Evolutionary conservation across 345 rosid genomes (phyloP), one percentile per base, ranked within the genome.

Genomic region (Citropsis articulata): DNA sequence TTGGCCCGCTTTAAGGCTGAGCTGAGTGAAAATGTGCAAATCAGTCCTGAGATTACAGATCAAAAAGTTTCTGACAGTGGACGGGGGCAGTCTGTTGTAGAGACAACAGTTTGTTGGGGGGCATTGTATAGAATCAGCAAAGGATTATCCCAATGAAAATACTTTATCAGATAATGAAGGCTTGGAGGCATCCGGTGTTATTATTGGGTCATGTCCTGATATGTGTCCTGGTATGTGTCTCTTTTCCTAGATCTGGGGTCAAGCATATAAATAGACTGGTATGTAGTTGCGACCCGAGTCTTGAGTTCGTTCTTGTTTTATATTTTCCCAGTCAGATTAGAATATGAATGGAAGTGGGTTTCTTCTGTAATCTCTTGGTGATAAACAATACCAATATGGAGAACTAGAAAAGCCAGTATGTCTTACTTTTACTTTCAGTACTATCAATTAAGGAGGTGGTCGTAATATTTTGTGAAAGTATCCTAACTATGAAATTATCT

Each of bases 161-260:
- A 72, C 60, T 75, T 33, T 81, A 71, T 66, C 86, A 81, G 91
- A 91, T 79, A 70, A 75, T 81, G 97, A 88, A 70, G 85, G 85
- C 84, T 69, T 72, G 61, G 93, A 84, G 81, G 77, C 88, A 69
- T 81, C 93, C 66, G 82, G 79, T 80, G 74, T 87, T 81, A 93
- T 93, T 75, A 79, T 86, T 69, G 98, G 98, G 31, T 78, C 87
- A 81, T 93, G 98, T 85, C 97, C 89, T 73, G 97, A 93, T 83
- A 93, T 93, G 98, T 93, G 98, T 80, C 98, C 98, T 69, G 98
- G 98, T 92, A 93, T 77, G 84, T 73, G 64, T 80, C 84, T 80
- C 35, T 24, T 73, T 71, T 74, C 35, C 59, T 71, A 16, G 77
- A 69, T 78, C 69, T 65, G 35, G 72, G 75, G 80, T 73, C 63